Base-by-base conservation (phyloP, 116 monocot species). In the Cymodocea nodosa region DNA sequence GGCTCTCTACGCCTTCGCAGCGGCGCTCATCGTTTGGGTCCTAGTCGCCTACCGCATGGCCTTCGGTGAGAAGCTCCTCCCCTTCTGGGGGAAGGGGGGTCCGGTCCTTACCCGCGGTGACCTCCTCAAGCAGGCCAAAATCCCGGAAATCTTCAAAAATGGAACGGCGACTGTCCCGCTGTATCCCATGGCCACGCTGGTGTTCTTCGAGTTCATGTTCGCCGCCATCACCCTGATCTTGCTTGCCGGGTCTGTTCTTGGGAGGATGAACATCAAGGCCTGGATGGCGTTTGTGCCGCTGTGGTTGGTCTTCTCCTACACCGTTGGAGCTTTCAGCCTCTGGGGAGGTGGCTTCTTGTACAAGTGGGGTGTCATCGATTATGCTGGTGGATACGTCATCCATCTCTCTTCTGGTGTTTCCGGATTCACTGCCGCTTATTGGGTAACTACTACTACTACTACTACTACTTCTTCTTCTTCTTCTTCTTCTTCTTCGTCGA, bases 361-460 rank as follows among this genome's bases (percentile, higher is more conserved):
- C 30, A 68, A 72, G 0, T 58, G 66, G 71, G 80, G 76, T 15
- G 62, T 80, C 11, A 49, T 80, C 18, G 80, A 80, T 60, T 80
- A 71, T 68, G 62, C 76, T 51, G 80, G 80, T 2, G 80, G 80
- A 4, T 80, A 76, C 67, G 80, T 80, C 49, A 80, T 80, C 57
- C 80, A 80, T 65, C 44, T 79, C 37, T 79, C 79, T 14, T 79
- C 79, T 6, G 74, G 74, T 14, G 62, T 79, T 34, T 76, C 80
- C 15, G 80, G 80, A 16, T 80, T 80, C 75, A 80, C 80, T 4
- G 75, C 75, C 5, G 80, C 80, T 18, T 80, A 66, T 52, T 66
- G 66, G 66, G 79, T 79, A 66, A 39, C 36, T 23, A 20, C 16
- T n/a, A n/a, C n/a, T n/a, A n/a, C n/a, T n/a, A n/a, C n/a, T n/a